phyloP scores from a whole-genome alignment of 805 yeast species.

The Maudiozyma bulderi region DNA sequence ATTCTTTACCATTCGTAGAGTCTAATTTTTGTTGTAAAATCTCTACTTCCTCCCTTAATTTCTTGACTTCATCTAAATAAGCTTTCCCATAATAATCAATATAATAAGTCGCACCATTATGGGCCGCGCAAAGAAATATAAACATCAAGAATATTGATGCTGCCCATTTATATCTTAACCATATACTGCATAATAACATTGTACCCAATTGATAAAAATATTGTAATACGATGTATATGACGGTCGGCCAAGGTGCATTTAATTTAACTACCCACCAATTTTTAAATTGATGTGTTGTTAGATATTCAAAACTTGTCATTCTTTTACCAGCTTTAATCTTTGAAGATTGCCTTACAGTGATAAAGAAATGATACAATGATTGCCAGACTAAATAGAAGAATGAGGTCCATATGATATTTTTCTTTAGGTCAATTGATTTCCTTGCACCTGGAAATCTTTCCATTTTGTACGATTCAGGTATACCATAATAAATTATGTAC shows the following conservation, averaged over 20 bases:
- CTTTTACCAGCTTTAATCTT: slow-evolving; percentile 72
- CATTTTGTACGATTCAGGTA: slow-evolving; percentile 41
- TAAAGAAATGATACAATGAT: slow-evolving; percentile 78
- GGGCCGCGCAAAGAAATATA: slow-evolving; percentile 73
- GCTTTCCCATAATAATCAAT: slow-evolving; percentile 85
- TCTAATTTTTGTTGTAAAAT: slow-evolving; percentile 39
- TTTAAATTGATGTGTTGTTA: slow-evolving; percentile 60
- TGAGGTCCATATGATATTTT: slow-evolving; percentile 59
- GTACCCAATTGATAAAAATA: slow-evolving; percentile 78
- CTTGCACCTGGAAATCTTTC: slow-evolving; percentile 70
- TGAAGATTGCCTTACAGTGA: slow-evolving; percentile 68
- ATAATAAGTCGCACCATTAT: slow-evolving; percentile 92
- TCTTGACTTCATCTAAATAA: slow-evolving; percentile 74
- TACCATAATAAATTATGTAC: slow-evolving; percentile 76
- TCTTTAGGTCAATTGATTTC: slow-evolving; percentile 43
- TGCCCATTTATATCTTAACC: slow-evolving; percentile 61
- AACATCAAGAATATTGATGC: slow-evolving; percentile 58
- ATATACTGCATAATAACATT: slow-evolving; percentile 83
- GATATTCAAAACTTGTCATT: slow-evolving; percentile 78
- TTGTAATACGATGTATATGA: slow-evolving; percentile 79
- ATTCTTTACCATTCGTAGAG: neutral
- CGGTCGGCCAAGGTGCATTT: slow-evolving; percentile 78
- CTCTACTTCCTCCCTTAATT: slow-evolving; percentile 61
- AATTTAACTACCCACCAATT: slow-evolving; percentile 74
- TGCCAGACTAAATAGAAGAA: slow-evolving; percentile 86